Evolutionary conservation across 805 yeast genomes (phyloP), one percentile per base, ranked within the genome.

Genomic region (Yarrowia sp.): DNA sequence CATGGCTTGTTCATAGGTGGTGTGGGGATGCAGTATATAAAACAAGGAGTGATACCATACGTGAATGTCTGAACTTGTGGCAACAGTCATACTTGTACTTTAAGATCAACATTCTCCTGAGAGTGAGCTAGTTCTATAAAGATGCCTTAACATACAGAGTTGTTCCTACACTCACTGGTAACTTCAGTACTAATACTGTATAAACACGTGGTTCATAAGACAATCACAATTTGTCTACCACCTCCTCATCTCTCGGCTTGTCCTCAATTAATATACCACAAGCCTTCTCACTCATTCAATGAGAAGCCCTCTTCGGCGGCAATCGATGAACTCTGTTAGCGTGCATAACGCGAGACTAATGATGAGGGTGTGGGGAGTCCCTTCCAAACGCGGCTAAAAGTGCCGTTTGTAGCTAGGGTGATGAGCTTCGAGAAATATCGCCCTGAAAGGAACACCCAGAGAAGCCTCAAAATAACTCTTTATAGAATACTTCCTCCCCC

Each of bases 311-410:
- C 11, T 24, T 36, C 33, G 59, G 43, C 59, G 59, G 59, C 59
- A 35, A 52, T 52, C 44, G 59, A 17, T 6, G n/a, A 52, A 52
- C 44, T 35, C 33, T 52, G 59, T 52, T 52, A 30, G 22, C 9
- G 22, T 51, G 22, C 43, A 28, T 26, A 46, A 30, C 52, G 36
- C 52, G 36, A 44, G 51, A 26, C 51, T 44, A 44, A 28, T 11
- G 52, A 19, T 9, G 40, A 2, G 40, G 16, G 40, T 8, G 11
- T 28, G 52, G 35, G 52, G 36, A 30, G 43, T 16, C 24, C 8
- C 17, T 10, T 6, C 2, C 6, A 26, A 26, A 32, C 36, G 59
- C 59, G 59, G 59, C 59, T 52, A 52, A 35, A 24, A 22, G 2
- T 52, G 32, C 59, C 43, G 17, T 33, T 32, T 49, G 28, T 30